Base-by-base conservation (phyloP, 345 rosid species). In the Clausena lansium region DNA sequence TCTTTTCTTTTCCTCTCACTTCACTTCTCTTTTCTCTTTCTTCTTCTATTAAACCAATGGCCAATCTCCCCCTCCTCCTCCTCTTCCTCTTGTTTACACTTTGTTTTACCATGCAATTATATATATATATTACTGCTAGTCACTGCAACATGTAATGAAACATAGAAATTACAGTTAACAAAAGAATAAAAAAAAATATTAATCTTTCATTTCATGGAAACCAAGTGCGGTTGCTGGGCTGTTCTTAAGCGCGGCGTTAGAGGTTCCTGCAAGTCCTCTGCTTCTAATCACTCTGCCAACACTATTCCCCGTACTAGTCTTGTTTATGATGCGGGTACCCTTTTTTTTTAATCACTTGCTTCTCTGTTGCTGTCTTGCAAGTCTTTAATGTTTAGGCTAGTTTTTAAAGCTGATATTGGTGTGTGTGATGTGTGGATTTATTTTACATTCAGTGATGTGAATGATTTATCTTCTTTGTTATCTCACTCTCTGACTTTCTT, bases 281-380 rank as follows among this genome's bases (percentile, higher is more conserved):
- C 88, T 79, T 84, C 93, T 60, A 73, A 85, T 74, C 86, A 85
- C 79, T 81, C 93, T 79, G 85, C 89, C 67, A 86, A 83, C 78
- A 61, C 87, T 63, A 86, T 91, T 83, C 92, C 93, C 82, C 93
- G 92, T 69, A 87, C 93, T 61, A 90, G 91, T 81, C 91, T 90
- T 47, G 93, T 91, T 82, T 91, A 89, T 80, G 96, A 91, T 81
- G 96, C 96, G 69, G 93, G 93, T 90, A 78, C 9, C 24, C 45
- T 54, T 32, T 25, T 50, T 35, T 15, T 41, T 64, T n/a, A n/a
- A n/a, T 4, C 15, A 25, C 9, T 68, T 59, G 11, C 27, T 32
- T 61, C 69, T 78, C 47, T 61, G 25, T 17, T 28, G 28, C 13
- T 3, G 4, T 25, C 55, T 45, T 45, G 50, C 50, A 13, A 45